Percentiles rank a stretch among this genome's conserved stretches.
phyloP scores from a whole-genome alignment of 176 grass and related monocot species.

The Oryza australiensis region DNA sequence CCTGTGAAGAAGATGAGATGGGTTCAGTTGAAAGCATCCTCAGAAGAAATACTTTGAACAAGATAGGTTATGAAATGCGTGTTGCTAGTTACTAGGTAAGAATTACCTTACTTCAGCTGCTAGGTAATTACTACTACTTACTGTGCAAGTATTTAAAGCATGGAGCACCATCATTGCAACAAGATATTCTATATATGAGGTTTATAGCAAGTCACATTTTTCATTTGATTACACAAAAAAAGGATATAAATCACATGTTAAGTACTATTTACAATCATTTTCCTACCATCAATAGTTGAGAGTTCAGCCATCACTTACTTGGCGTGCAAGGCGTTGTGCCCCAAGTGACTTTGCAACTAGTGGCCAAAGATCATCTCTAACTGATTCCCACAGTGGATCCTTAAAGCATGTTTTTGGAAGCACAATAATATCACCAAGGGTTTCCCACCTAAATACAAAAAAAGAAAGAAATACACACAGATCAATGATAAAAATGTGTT shows the following conservation, averaged over 20 bases:
- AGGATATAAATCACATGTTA: background rate
- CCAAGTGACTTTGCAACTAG: constrained; percentile 70
- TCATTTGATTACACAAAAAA: constrained; percentile 20
- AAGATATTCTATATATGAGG: background rate
- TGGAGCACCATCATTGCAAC: background rate
- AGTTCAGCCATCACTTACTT: constrained; percentile 56
- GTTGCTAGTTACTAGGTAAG: background rate
- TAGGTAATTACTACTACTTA: background rate
- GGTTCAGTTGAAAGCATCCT: constrained; percentile 18
- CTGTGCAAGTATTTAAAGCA: background rate
- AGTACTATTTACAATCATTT: background rate
- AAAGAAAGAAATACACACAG: background rate
- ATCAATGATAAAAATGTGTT: background rate
- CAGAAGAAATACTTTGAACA: constrained; percentile 9
- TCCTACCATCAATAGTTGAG: background rate
- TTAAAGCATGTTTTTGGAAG: constrained; percentile 90
- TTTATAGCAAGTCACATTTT: background rate
- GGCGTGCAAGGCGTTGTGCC: constrained; percentile 73
- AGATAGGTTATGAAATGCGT: background rate
- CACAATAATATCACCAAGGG: constrained; percentile 76
- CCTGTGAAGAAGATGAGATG: constrained; percentile 45
- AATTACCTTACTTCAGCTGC: background rate
- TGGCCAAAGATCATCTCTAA: constrained; percentile 85
- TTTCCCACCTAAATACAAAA: constrained; percentile 72
- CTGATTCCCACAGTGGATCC: constrained; percentile 73